Conservation (phyloP, 345 rosid species). For the Eucalyptus grandis region DNA sequence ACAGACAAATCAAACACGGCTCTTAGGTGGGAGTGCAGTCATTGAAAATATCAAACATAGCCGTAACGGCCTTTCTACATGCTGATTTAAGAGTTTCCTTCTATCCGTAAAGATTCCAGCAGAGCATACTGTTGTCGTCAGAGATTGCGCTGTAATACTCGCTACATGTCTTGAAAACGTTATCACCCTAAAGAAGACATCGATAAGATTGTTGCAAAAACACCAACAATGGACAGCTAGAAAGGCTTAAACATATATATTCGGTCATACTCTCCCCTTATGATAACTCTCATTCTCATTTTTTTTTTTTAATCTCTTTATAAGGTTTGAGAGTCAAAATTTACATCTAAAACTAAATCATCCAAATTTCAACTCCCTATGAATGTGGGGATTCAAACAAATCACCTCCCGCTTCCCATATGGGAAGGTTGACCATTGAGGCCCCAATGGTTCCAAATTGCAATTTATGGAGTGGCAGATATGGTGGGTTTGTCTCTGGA, state of each 20-base stretch:
- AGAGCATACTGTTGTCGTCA: not conserved
- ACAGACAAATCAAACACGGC: not conserved
- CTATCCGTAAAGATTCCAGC: not conserved
- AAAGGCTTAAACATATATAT: no score
- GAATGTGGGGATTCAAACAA: no score
- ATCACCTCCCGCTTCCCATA: no score
- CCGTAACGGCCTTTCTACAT: not conserved
- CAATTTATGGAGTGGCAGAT: not conserved
- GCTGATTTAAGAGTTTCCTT: not conserved
- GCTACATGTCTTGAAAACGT: not conserved
- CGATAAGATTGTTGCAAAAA: not conserved
- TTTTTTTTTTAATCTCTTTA: no score
- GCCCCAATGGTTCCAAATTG: not conserved
- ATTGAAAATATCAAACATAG: not conserved
- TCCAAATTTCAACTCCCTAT: fast-evolving
- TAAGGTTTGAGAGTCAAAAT: fast-evolving
- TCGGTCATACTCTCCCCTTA: no score
- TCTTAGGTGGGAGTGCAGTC: not conserved
- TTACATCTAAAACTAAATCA: no score
- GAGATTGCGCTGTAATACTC: not conserved
- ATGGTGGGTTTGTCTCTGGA: not conserved
- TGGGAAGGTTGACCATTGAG: no score
- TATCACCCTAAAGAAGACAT: not conserved
- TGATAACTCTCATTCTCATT: no score
- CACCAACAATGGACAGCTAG: fast-evolving